phyloP scores from a whole-genome alignment of 805 yeast species.

The Metschnikowia kunwiensis region DNA sequence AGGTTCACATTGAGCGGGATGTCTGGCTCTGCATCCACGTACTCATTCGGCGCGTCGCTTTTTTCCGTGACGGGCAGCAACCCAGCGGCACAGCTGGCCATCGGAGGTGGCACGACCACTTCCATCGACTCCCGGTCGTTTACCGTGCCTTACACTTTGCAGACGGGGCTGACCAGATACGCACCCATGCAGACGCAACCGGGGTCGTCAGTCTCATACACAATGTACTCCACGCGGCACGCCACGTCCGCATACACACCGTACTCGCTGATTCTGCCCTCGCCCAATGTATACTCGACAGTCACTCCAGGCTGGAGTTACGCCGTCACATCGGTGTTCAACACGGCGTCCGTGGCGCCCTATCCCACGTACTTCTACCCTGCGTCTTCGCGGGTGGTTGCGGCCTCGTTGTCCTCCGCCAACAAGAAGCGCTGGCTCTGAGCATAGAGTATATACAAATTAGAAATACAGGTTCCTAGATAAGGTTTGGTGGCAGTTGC shows the following conservation, averaged over 20 bases:
- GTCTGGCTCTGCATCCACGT: constrained; percentile 57
- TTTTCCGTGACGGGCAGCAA: constrained; percentile 39
- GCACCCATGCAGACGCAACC: constrained; percentile 97
- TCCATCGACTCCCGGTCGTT: constrained; percentile 46
- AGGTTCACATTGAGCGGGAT: constrained; percentile 67
- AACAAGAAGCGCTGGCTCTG: constrained; percentile 38
- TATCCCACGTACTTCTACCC: constrained; percentile 63
- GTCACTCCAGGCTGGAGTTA: constrained; percentile 84
- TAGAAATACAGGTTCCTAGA: too few species aligned
- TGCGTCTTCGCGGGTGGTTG: constrained; percentile 51
- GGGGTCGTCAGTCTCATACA: constrained; percentile 60
- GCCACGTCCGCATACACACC: constrained; percentile 64
- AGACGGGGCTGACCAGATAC: constrained; percentile 72
- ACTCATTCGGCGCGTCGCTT: constrained; percentile 35
- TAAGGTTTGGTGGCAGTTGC: too few species aligned
- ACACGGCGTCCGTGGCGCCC: constrained; percentile 70
- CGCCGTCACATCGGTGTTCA: constrained; percentile 56
- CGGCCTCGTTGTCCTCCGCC: constrained; percentile 36
- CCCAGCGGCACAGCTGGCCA: constrained; percentile 42
- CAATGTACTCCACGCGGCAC: constrained; percentile 61
- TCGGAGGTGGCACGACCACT: constrained; percentile 18
- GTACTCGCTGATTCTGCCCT: constrained; percentile 44
- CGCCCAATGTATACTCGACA: constrained; percentile 58
- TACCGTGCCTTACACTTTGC: constrained; percentile 67
- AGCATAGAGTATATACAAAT: too few species aligned